Evolutionary conservation across 768 basidiomycete genomes (phyloP), one percentile per base, ranked within the genome.

Genomic region (Naganishia vishniacii): DNA sequence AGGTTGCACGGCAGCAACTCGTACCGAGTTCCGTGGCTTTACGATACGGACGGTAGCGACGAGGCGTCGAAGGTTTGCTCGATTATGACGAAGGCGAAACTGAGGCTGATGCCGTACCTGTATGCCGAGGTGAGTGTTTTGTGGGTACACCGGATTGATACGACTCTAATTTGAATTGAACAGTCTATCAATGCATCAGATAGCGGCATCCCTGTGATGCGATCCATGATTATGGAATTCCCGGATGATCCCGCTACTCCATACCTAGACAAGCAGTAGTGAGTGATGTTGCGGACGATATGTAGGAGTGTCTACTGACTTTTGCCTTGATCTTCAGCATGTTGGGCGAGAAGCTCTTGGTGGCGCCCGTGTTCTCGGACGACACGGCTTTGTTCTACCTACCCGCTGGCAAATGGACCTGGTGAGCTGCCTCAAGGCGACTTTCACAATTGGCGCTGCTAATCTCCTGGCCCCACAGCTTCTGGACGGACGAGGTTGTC

Each of bases 81-180:
- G 29, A 77, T 78, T 60, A 79, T 85, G 73, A 77, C 87, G 47
- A 81, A 84, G 61, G 80, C 81, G 11, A 88, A 87, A 72, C 82
- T 87, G 75, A 78, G 85, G 40, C 77, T 89, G 56, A 88, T 88
- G 86, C 88, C 87, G 0, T 88, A 88, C 73, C 74, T 89, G 51
- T 79, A 67, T 48, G 73, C 70, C 3, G 66, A 74, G 45, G 77
- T 76, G 65, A 65, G 75, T 64, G 11, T n/a, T n/a, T n/a, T n/a
- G n/a, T n/a, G n/a, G n/a, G n/a, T n/a, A n/a, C n/a, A n/a, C n/a
- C n/a, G n/a, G n/a, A n/a, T n/a, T n/a, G n/a, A n/a, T n/a, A n/a
- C n/a, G n/a, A n/a, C n/a, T n/a, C n/a, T n/a, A n/a, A n/a, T n/a
- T n/a, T n/a, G n/a, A 9, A 31, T 15, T 29, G 15, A 4, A 16